phyloP scores from a whole-genome alignment of 1,284 basidiomycete species.

The Ustilago esculenta region DNA sequence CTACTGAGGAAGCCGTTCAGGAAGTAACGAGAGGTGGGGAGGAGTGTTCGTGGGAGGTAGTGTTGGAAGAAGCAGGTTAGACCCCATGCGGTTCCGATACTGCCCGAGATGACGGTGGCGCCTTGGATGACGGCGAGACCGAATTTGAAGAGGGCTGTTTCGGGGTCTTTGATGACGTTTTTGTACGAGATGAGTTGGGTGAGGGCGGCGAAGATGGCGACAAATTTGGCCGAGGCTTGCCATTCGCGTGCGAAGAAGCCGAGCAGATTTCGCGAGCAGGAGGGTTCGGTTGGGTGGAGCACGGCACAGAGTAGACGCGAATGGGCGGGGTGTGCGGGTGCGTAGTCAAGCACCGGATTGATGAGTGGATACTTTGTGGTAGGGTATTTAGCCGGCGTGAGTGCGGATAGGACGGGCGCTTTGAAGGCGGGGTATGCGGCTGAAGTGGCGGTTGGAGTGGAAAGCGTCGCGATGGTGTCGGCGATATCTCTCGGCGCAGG shows the following conservation, averaged over 20 bases:
- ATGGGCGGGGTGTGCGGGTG: conserved; percentile 59
- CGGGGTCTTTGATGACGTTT: conserved; percentile 52
- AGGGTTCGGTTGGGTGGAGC: conserved; percentile 57
- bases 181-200: conserved; percentile 31
- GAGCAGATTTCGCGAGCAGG: conserved; percentile 46
- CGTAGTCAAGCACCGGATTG: conserved; percentile 59
- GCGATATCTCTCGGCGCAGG: conserved; percentile 46
- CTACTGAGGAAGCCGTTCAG: conserved; percentile 54
- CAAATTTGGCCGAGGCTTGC: conserved; percentile 52
- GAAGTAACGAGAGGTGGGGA: conserved; percentile 51
- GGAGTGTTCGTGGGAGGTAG: conserved; percentile 50
- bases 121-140: conserved; percentile 51
- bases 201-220: conserved; percentile 43
- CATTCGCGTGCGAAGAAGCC: conserved; percentile 52
- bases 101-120: conserved; percentile 59
- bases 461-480: conserved; percentile 51
- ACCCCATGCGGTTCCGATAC: conserved; percentile 58
- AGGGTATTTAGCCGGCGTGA: conserved; percentile 50
- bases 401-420: conserved; percentile 55
- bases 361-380: conserved; percentile 44
- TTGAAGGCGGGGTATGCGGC: conserved; percentile 56
- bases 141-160: conserved; percentile 56
- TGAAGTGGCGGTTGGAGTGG: conserved; percentile 38
- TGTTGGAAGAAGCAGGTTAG: conserved; percentile 59
- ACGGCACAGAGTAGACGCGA: conserved; percentile 53